Base-by-base conservation (phyloP, 2,329 filamentous ascomycete genomes). In the Cercospora berteroae region DNA sequence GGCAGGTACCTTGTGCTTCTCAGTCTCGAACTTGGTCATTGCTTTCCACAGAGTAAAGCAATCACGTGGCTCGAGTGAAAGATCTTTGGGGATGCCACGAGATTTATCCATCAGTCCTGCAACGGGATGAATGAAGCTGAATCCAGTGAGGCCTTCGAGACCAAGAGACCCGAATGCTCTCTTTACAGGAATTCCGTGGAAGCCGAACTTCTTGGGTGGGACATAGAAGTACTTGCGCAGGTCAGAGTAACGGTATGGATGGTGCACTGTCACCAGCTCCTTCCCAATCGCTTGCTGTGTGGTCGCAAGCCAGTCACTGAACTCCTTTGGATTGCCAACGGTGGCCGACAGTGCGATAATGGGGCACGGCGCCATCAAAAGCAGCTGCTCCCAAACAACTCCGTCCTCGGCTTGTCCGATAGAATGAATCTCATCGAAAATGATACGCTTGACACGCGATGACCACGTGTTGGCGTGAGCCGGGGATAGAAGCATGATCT, bases 391-490 rank as follows among this genome's bases (percentile, higher is more conserved):
- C 90, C 90, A 94, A 2, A 93, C 83, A 1, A 93, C 80, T 62
- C 90, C 90, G 71, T 94, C 90, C 7, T 93, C 89, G 0, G 88
- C 85, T 75, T 93, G 88, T 0, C 91, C 90, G 67, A 94, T 94
- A 36, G 87, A 92, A 76, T 94, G 91, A 1, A 94, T 88, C 79
- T 94, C 91, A 74, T 94, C 91, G 67, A 94, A 94, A 60, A 94
- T 92, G 74, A 94, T 93, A 59, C 90, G 85, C 72, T 87, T 90
- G 13, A 94, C 84, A 62, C 89, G 82, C 3, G 83, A 83, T 0
- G 90, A 85, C 90, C 90, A 94, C 1, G 81, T 80, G 8, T 84
- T 85, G 3, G 90, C 88, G 71, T 93, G 90, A 0, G 82, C 80
- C 0, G 90, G 88, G 0, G 86, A 83, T 60, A 90, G 80, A 1